Evolutionary conservation across 176 grass and related monocot genomes (phyloP), one percentile per base, ranked within the genome.

Genomic region (Thalia dealbata): DNA sequence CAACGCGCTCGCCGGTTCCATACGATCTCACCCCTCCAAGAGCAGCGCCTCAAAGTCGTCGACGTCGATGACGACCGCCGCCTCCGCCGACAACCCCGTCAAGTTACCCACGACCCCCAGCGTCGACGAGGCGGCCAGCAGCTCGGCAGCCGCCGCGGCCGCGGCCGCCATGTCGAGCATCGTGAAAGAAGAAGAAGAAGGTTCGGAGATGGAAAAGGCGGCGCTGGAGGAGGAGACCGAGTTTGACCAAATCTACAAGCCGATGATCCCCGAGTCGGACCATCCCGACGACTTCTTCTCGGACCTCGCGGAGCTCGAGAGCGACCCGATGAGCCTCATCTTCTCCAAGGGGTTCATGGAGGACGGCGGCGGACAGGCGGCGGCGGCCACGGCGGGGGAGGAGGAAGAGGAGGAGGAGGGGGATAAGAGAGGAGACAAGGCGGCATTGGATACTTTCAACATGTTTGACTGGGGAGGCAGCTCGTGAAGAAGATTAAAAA

Each of bases 1-100:
- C 61, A 99, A 88, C 69, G 85, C 87, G 19, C 95, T 93, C 48
- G 95, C 95, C 14, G 95, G 95, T 15, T 99, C 90, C 7, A 86
- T 74, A 22, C 76, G 90, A 25, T 76, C 83, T 0, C 28, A 68
- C 0, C 4, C 75, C 1, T 69, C 73, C 6, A 79, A 71, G 54
- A 62, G 48, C 52, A 15, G 14, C 76, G 0, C 1, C 32, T 38
- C 32, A 4, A 38, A 38, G 32, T 38, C 32, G 32, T 2, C 32
- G 32, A 2, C 32, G 32, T 2, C 32, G 32, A 38, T 4, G 32
- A 38, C 32, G 32, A 38, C n/a, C n/a, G 14, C 32, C 32, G 32
- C 32, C 32, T 38, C 32, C 32, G 4, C 1, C 32, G 32, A 38
- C 32, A 38, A 38, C 32, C 32, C 32, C 3, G 32, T 38, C 32